Percentiles rank a stretch among this genome's conserved stretches.
Conservation (phyloP, 306 rosid genomes). For the Morella rubra region DNA sequence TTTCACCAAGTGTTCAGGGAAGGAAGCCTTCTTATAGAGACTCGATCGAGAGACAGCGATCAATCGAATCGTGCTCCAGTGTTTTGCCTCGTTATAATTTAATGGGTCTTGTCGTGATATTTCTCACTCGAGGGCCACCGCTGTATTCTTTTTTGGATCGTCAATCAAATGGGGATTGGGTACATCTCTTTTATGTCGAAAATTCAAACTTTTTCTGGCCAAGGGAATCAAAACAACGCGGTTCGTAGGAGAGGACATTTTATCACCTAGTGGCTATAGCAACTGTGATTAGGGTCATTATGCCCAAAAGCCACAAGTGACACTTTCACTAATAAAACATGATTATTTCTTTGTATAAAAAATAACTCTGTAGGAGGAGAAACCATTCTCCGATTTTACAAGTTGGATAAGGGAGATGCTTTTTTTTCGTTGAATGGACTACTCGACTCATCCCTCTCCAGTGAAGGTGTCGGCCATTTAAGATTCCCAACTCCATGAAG, state of each 20-base stretch:
- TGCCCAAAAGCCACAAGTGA: slow-evolving; percentile 11
- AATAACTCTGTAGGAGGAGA: too few relatives aligned
- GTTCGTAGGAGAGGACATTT: slow-evolving; percentile 17
- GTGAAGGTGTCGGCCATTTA: too few relatives aligned
- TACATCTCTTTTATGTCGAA: not conserved
- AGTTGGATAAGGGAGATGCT: too few relatives aligned
- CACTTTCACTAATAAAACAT: too few relatives aligned
- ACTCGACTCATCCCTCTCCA: too few relatives aligned
- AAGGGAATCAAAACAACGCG: slow-evolving; percentile 24
- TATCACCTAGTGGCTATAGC: slow-evolving; percentile 33
- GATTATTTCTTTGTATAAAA: too few relatives aligned
- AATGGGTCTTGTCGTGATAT: slow-evolving; percentile 4
- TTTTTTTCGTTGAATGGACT: too few relatives aligned
- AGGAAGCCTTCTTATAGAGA: too few relatives aligned
- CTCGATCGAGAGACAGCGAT: not conserved
- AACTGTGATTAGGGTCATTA: slow-evolving; percentile 44
- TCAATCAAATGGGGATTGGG: slow-evolving; percentile 6
- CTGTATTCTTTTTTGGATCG: slow-evolving; percentile 13
- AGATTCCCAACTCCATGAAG: too few relatives aligned
- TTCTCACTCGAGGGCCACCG: slow-evolving; percentile 27
- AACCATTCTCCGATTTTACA: too few relatives aligned
- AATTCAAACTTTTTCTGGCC: not conserved
- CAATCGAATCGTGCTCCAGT: not conserved
- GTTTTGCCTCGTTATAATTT: slow-evolving; percentile 27
- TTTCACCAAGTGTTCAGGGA: too few relatives aligned